Evolutionary conservation across 352 stramenopile species (phyloP), one percentile per base, ranked within the genome.

Genomic region (Phytophthora vignae): DNA sequence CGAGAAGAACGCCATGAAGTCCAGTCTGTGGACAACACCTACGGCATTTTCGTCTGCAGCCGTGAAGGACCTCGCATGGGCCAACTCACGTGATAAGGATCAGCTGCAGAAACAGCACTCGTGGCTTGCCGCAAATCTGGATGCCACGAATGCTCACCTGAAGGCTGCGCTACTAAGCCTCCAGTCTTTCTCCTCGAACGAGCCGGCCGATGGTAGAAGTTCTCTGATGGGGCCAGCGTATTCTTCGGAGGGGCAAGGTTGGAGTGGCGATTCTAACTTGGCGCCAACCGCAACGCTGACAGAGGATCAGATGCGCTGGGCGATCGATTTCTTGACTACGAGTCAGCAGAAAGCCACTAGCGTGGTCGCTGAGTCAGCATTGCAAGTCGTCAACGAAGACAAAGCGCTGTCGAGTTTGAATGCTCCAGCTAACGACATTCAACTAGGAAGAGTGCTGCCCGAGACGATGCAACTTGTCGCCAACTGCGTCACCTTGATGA

Each of bases 91-190:
- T 22, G 81, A 82, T 36, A 77, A 71, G 46, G 60, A 53, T n/a
- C 44, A 82, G 25, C 69, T 91, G 29, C 82, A 89, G 58, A 78
- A 81, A 10, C 85, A 93, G 44, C 87, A 90, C 56, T 76, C 82
- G 9, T 94, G 88, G 88, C 71, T 96, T 7, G 58, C 82, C 59
- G 69, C 79, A 33, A 94, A 94, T 58, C 58, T 96, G 40, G 75
- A 93, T 21, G 61, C 74, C 31, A 96, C 87, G 10, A 94, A 96
- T 50, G 60, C 69, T 15, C 71, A 83, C 31, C 68, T 96, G 25
- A 77, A 83, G 55, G 62, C 77, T 15, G 87, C 85, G 12, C 64
- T 96, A 36, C 60, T 90, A 15, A 78, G 64, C 46, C 81, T 96
- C n/a, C 83, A 95, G 64, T 78, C 83, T 8, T 76, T 83, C 63